A percentile compares a stretch with the other conserved stretches of the same genome.
phyloP scores from a whole-genome alignment of 2,329 filamentous ascomycete species.

The Stemphylium lycopersici region DNA sequence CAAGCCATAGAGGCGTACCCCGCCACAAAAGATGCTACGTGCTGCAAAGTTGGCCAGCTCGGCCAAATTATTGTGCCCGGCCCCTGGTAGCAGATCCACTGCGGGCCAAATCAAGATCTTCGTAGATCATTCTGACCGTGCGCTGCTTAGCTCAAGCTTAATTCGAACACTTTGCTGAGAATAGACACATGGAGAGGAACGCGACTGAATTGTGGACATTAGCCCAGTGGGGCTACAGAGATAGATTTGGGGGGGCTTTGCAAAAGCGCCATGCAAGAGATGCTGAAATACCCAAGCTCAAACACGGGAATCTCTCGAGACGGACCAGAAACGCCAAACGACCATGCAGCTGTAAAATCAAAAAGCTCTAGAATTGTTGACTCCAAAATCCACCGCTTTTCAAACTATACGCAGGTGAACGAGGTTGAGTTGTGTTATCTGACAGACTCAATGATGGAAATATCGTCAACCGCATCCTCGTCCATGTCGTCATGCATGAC shows the following conservation, averaged over 20 bases:
- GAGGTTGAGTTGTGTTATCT: slow-evolving; percentile 17
- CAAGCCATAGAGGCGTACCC: too few species aligned
- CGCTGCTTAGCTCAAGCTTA: neutral
- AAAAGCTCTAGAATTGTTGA: slow-evolving; percentile 4
- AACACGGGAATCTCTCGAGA: slow-evolving; percentile 4
- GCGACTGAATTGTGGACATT: neutral
- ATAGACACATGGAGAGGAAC: neutral
- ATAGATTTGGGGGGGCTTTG: slow-evolving; percentile 1
- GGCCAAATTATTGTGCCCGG: neutral
- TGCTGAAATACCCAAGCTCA: slow-evolving; percentile 18
- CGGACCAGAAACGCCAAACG: slow-evolving; percentile 24
- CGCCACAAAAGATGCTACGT: too few species aligned
- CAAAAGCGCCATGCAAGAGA: slow-evolving; percentile 22
- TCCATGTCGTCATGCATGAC: slow-evolving; percentile 30
- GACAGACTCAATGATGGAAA: slow-evolving; percentile 36
- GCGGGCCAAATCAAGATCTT: slow-evolving; percentile 2
- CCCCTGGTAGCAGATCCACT: neutral
- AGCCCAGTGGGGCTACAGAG: neutral
- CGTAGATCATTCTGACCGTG: slow-evolving; percentile 2
- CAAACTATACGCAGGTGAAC: neutral
- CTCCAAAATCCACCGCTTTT: neutral
- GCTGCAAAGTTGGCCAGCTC: neutral
- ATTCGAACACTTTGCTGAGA: neutral
- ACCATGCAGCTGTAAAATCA: slow-evolving; percentile 22
- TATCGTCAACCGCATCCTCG: slow-evolving; percentile 36